Base-by-base conservation (phyloP, 352 stramenopile species). In the Globisporangium echinulatum region DNA sequence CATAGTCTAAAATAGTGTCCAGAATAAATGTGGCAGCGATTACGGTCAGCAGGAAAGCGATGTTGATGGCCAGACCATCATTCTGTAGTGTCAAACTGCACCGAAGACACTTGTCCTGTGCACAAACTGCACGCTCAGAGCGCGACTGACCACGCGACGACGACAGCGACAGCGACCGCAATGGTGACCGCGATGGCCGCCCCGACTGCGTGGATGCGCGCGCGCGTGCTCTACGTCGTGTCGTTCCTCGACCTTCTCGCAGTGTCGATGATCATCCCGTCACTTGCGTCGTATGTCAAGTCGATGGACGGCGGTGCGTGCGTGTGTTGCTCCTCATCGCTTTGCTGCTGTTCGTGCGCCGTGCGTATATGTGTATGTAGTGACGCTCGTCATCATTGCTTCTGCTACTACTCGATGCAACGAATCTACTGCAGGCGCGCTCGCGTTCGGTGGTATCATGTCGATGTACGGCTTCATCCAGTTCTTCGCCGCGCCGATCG, bases 401-500 rank as follows among this genome's bases (percentile, higher is more conserved):
- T 7, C 46, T 49, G 46, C 3, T 49, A 9, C n/a, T 49, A 5
- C 46, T 49, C 15, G 25, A 33, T 25, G 7, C 46, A 13, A 44
- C 40, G 40, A 5, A 44, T 6, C 40, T 44, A 14, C 11, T 8
- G 7, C 58, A 75, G 70, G 74, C 52, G 78, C 81, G 48, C 43
- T 93, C 17, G 59, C 71, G 38, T 88, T 93, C 55, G 84, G 84
- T 14, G 75, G 78, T 56, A 82, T 93, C 70, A 89, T 90, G 74
- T 90, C 80, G 49, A 71, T 93, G 66, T 93, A 93, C 70, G 84
- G 84, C 51, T 82, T 88, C 67, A 84, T 93, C 62, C 84, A 93
- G 68, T 89, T 91, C 63, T 85, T 91, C 69, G 82, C 81, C 14
- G 79, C 83, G 36, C 83, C 83, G 4, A 69, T 93, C 44, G 81